Evolutionary conservation across 495 filamentous ascomycete species (phyloP).

Genomic region (Rhizodiscina lignyota): DNA sequence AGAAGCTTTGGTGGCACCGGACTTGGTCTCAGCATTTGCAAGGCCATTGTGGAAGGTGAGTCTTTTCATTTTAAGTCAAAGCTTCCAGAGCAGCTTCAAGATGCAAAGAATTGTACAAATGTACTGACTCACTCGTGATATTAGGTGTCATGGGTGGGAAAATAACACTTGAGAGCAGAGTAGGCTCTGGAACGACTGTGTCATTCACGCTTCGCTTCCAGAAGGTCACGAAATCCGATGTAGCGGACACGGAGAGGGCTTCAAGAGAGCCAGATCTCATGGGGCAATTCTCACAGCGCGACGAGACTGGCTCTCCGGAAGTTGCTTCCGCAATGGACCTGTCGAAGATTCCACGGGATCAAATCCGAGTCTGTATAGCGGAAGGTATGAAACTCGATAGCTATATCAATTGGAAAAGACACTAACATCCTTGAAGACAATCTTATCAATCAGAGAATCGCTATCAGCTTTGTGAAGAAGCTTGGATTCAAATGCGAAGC

Average conservation of each 20-base stretch:
- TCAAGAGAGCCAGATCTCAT: slow-evolving; percentile 31
- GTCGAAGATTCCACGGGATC: slow-evolving; percentile 53
- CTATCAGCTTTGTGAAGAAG: slow-evolving; percentile 71
- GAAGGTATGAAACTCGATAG: slow-evolving; percentile 90
- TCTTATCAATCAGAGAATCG: slow-evolving; percentile 77
- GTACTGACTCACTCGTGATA: too few species aligned
- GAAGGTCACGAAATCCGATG: slow-evolving; percentile 36
- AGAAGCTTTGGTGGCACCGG: slow-evolving; percentile 82
- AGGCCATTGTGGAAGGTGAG: slow-evolving; percentile 85
- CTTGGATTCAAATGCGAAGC: slow-evolving; percentile 71
- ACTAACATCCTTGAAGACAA: slow-evolving; percentile 87
- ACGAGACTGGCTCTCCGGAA: slow-evolving; percentile 5
- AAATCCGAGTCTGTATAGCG: slow-evolving; percentile 74
- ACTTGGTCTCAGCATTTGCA: slow-evolving; percentile 83
- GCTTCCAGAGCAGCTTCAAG: too few species aligned
- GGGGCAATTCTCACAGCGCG: slow-evolving; percentile 37
- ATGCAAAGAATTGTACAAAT: too few species aligned
- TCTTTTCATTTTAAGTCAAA: too few species aligned
- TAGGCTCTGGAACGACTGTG: slow-evolving; percentile 66
- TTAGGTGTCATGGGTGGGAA: slow-evolving; percentile 72
- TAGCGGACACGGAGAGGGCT: slow-evolving; percentile 4
- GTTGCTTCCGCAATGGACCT: slow-evolving; percentile 32
- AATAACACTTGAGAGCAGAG: slow-evolving; percentile 64
- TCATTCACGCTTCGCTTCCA: slow-evolving; percentile 71
- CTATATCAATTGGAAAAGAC: slow-evolving; percentile 64